phyloP scores from a whole-genome alignment of 2,329 filamentous ascomycete genomes.

The Trichoderma endophyticum region DNA sequence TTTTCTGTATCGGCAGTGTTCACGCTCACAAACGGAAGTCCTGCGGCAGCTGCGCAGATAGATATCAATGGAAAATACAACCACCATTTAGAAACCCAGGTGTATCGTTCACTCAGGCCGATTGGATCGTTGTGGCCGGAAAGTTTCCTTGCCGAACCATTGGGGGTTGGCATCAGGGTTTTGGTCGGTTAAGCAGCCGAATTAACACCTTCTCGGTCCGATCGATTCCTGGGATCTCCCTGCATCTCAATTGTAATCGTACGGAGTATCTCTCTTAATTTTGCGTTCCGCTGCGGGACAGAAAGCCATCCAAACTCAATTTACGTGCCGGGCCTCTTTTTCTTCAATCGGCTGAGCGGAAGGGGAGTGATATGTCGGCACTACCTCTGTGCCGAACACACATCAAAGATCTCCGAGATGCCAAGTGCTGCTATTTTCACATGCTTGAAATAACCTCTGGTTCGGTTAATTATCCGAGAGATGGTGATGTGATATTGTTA shows the following conservation, averaged over 20 bases:
- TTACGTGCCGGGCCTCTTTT: background rate
- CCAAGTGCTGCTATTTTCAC: slow-evolving; percentile 3
- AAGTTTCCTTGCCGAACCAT: background rate
- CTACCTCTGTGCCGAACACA: background rate
- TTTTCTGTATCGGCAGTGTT: background rate
- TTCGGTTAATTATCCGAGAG: slow-evolving; percentile 16
- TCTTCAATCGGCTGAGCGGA: background rate
- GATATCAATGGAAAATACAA: background rate
- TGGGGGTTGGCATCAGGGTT: background rate
- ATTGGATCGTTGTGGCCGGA: background rate
- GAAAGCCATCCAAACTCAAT: background rate
- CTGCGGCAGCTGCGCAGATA: background rate
- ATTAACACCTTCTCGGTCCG: background rate
- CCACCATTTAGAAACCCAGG: background rate
- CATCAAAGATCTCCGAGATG: slow-evolving; percentile 2
- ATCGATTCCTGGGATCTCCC: background rate
- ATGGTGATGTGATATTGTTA: background rate
- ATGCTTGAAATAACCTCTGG: background rate
- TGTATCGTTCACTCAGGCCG: background rate
- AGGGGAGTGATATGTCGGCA: background rate
- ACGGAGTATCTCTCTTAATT: background rate
- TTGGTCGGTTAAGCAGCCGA: background rate
- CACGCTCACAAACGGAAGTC: background rate
- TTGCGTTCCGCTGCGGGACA: background rate
- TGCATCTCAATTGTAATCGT: background rate